phyloP scores from a whole-genome alignment of 2,329 filamentous ascomycete species.

The Magnaporthiopsis rhizophila region DNA sequence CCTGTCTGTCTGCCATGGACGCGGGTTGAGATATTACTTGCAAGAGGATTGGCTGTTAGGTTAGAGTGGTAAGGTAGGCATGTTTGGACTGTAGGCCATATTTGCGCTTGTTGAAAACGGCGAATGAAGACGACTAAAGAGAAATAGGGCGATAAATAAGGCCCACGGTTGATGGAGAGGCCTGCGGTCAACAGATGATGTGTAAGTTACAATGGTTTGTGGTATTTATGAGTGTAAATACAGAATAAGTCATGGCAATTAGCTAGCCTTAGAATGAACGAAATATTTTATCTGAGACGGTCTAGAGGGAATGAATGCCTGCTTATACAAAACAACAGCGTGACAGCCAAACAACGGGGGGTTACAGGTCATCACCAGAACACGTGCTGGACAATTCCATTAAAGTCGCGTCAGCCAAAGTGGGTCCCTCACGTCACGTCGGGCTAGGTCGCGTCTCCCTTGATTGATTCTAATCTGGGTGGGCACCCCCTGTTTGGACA shows the following conservation, averaged over 20 bases:
- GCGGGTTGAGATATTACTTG: not conserved
- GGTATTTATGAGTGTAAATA: no score
- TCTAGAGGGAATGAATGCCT: not conserved
- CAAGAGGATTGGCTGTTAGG: no score
- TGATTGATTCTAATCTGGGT: not conserved
- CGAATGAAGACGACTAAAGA: no score
- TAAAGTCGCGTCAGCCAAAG: not conserved
- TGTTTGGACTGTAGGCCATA: no score
- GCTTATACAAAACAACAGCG: not conserved
- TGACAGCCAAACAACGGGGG: not conserved
- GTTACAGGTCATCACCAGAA: not conserved
- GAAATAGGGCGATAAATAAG: no score
- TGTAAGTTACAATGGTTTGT: no score
- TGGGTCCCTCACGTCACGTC: slow-evolving; percentile 4
- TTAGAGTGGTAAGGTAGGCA: no score
- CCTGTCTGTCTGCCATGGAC: slow-evolving; percentile 14
- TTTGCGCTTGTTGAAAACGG: no score
- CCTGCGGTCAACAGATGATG: no score
- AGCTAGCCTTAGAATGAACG: no score
- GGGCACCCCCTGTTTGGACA: not conserved
- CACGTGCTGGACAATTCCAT: not conserved
- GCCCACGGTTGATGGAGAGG: no score
- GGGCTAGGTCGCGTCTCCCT: not conserved
- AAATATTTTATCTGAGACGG: not conserved
- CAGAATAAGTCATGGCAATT: no score